Evolutionary conservation across 1,139 yeast genomes (phyloP), one percentile per base, ranked within the genome.

Genomic region (Taphrina pruni): DNA sequence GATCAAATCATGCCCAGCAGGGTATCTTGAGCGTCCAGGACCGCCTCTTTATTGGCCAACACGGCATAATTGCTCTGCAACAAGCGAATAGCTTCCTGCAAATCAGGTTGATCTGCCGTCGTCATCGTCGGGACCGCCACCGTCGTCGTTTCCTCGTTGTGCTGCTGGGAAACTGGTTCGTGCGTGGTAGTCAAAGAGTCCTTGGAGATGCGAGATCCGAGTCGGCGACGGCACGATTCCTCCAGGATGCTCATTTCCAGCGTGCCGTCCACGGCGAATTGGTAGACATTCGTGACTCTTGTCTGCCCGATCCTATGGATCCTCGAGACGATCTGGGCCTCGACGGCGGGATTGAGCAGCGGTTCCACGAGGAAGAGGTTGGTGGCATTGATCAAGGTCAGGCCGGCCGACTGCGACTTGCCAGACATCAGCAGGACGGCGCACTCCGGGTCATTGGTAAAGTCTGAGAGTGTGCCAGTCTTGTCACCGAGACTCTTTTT

Each of bases 301-400:
- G 83, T 85, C 77, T 94, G 99, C 0, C 99, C 99, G 75, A 94
- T 93, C 72, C 99, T 81, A 76, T 93, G 97, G 58, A 94, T 87
- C 73, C 99, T 84, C 57, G 96, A 90, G 69, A 93, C 88, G 0
- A 98, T 97, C 76, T 94, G 99, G 32, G 89, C 78, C 75, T 94
- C 98, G 65, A 92, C 81, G 0, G 96, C 88, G 0, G 92, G 86
- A 75, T 91, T 92, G n/a, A 93, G 88, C 72, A 94, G 82, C 0
- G 98, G 98, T 77, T 94, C 99, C 20, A 76, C 74, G 46, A 75
- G 58, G 45, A 75, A 71, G 0, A 94, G 93, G 77, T 94, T 97
- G 0, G 90, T 88, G 0, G 98, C 98, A 80, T 93, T 93, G 14
- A 92, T 87, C 72, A 94, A 82, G 1, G 97, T 94, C 73, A 94